Conservation (phyloP, 2,329 filamentous ascomycete species). For the Hymenoscyphus salicellus region DNA sequence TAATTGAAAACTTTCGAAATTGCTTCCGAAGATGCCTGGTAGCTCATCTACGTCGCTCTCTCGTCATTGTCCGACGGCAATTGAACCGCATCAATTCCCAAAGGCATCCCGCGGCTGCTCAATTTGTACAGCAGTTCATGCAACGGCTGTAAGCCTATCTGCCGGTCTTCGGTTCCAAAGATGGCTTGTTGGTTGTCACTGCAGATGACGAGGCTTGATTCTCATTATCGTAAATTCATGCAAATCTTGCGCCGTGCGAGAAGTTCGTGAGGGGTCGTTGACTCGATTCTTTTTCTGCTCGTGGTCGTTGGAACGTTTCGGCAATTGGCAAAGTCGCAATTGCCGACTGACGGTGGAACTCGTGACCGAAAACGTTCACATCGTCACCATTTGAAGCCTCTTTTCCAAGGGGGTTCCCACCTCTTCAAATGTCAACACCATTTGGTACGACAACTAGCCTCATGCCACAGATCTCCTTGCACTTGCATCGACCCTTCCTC, state of each 20-base stretch:
- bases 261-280: background rate
- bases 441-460: background rate
- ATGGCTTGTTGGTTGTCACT: background rate
- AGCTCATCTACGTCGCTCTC: background rate
- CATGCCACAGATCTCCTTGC: background rate
- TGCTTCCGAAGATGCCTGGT: background rate
- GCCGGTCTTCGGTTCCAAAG: background rate
- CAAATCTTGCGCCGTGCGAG: background rate
- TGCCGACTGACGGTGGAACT: background rate
- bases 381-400: background rate
- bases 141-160: background rate
- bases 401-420: background rate
- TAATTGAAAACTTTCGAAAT: background rate
- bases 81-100: background rate
- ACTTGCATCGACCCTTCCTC: background rate
- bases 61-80: background rate
- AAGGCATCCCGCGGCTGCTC: background rate
- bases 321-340: background rate
- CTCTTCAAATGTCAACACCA: background rate
- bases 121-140: constrained; percentile 1
- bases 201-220: background rate
- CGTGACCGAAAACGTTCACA: background rate
- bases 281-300: background rate
- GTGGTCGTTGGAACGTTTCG: background rate
- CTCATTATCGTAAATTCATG: background rate